Percentiles rank a stretch among this genome's conserved stretches.
Conservation (phyloP, 2,329 filamentous ascomycete genomes). For the Xylaria digitata region DNA sequence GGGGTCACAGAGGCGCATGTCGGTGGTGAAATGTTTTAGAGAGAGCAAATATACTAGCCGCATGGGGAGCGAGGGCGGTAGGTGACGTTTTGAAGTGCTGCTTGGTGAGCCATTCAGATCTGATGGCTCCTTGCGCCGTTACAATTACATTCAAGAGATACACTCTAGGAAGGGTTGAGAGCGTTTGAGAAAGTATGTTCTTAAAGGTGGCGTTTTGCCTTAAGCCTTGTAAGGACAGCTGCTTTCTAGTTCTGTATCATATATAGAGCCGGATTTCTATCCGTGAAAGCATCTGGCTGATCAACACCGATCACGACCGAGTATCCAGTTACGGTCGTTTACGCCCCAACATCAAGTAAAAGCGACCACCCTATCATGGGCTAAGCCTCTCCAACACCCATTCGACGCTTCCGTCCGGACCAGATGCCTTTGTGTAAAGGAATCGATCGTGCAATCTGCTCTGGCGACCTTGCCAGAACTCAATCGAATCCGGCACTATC, state of each 20-base stretch:
- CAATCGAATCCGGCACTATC: conserved; percentile 84
- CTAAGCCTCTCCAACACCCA: conserved; percentile 81
- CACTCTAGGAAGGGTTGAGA: neutral
- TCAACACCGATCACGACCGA: neutral
- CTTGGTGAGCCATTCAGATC: neutral
- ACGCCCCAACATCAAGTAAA: neutral
- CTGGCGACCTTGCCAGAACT: conserved; percentile 96
- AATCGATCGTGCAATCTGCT: conserved; percentile 95
- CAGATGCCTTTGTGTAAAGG: conserved; percentile 73
- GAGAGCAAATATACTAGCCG: neutral
- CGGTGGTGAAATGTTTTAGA: neutral
- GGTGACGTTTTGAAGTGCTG: neutral
- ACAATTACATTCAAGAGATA: neutral
- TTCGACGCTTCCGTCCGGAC: conserved; percentile 54
- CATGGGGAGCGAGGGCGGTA: neutral
- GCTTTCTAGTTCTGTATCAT: conserved; percentile 6
- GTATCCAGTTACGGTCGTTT: neutral
- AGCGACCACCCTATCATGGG: conserved; percentile 61
- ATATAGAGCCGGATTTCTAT: neutral
- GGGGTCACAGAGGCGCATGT: neutral
- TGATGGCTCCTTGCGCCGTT: neutral
- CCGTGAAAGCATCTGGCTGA: neutral
- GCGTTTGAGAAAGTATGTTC: neutral
- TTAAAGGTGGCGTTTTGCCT: neutral
- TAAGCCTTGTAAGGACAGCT: neutral